Base-by-base conservation (phyloP, 1,284 basidiomycete genomes). In the Pseudozyma flocculosa region DNA sequence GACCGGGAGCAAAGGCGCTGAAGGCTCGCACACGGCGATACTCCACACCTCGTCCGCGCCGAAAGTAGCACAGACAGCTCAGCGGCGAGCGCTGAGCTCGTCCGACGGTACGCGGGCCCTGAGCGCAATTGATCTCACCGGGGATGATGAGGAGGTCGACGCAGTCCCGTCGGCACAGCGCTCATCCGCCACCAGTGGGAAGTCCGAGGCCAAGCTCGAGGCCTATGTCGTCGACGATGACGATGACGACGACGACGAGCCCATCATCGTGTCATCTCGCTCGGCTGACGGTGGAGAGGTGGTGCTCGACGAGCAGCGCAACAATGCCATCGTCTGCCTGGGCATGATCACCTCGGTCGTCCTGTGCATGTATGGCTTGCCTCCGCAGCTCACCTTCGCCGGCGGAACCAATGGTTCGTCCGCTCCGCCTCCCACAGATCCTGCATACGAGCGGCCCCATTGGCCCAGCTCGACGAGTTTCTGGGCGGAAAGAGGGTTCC, bases 291-390 rank as follows among this genome's bases (percentile, higher is more conserved):
- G 43, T 5, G 43, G 48, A 15, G 64, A 62, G 22, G 48, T 69
- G 43, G 49, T 58, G 41, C 50, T 64, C 30, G 61, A 70, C 29
- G 54, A 67, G 30, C 40, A 51, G 39, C 50, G 49, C 36, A 61
- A 56, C 11, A 59, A 67, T 36, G 61, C 58, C 9, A 49, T 70
- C 47, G 70, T 76, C 21, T 78, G 75, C 45, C 54, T 74, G 0
- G 75, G 75, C 14, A 39, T 73, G 37, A 54, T 78, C 29, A 44
- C 55, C 19, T 66, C 68, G 15, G 57, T 61, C 13, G 69, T 78
- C 21, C 51, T 74, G 21, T 69, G 69, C 50, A 66, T 70, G 52
- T 63, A 70, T 22, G 73, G 71, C 19, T 37, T 73, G 1, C 72
- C 74, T 13, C 61, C 50, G 9, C n/a, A 48, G 4, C 51, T 68